phyloP scores from a whole-genome alignment of 306 rosid genomes.

The Lathyrus aphaca region DNA sequence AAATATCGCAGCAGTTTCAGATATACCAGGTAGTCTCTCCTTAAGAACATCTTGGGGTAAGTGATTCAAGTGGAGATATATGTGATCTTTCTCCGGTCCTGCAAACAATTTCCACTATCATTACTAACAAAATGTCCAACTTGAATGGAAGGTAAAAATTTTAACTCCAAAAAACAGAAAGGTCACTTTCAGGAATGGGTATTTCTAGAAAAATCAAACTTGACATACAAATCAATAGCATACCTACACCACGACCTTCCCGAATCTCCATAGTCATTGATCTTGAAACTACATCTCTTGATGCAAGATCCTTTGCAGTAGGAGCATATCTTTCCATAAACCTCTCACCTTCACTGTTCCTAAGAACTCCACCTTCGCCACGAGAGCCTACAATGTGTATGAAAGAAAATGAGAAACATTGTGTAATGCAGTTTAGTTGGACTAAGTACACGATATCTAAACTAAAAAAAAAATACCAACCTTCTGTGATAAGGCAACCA shows the following conservation, averaged over 20 bases:
- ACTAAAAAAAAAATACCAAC: constrained; percentile 45
- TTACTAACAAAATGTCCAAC: constrained; percentile 22
- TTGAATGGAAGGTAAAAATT: constrained; percentile 19
- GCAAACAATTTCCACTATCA: constrained; percentile 37
- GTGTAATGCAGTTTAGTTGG: constrained; percentile 26
- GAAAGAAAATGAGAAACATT: constrained; percentile 34
- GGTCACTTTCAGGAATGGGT: constrained; percentile 9
- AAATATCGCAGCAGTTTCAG: constrained; percentile 99
- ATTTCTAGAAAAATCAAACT: constrained; percentile 17
- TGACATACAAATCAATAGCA: constrained; percentile 20
- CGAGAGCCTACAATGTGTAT: constrained; percentile 76
- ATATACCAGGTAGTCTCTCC: constrained; percentile 99
- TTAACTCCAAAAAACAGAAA: constrained; percentile 12
- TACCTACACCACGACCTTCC: constrained; percentile 99
- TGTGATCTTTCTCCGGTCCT: constrained; percentile 98
- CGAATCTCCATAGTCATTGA: constrained; percentile 98
- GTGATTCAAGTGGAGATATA: constrained; percentile 97
- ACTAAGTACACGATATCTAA: constrained; percentile 8
- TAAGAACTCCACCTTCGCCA: constrained; percentile 97
- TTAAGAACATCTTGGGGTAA: constrained; percentile 97
- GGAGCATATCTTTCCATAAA: constrained; percentile 99
- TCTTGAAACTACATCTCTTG: constrained; percentile 93
- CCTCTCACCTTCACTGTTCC: constrained; percentile 96
- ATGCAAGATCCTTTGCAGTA: constrained; percentile 97
- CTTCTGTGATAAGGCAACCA: constrained; percentile 97